Evolutionary conservation across 768 basidiomycete genomes (phyloP), one percentile per base, ranked within the genome.

Genomic region (Leccinum fibrillosum): DNA sequence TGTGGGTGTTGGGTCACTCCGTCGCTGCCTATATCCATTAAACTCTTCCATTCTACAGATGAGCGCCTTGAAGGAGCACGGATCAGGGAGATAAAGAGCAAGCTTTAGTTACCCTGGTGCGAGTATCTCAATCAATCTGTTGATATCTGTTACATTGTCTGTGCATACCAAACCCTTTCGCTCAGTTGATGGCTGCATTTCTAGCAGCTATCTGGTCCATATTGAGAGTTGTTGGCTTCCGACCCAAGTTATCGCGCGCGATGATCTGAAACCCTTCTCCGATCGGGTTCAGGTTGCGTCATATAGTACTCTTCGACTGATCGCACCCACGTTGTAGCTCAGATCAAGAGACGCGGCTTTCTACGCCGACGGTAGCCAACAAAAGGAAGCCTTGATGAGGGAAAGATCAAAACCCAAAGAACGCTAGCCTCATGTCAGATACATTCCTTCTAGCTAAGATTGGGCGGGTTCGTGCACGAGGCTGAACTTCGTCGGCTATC

Each of bases 1-100:
- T 97, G 94, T 96, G 69, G 76, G 92, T 68, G 12, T 54, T 39
- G 6, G 35, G 70, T 37, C 56, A 44, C n/a, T 17, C 10, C 4
- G 17, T 15, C 19, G 19, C 23, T 6, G 17, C 25, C 35, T 10
- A 39, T 55, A 34, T 30, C 53, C 48, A 21, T 32, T 28, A 49
- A 35, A 11, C 44, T 6, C n/a, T 56, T 52, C 55, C 62, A 60
- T 60, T 60, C 49, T 45, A 48, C 47, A 81, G 80, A 81, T 52
- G 77, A 80, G 63, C 72, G 66, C 35, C 74, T 82, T 66, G 72
- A 74, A 59, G 74, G 75, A 23, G 79, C 78, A 23, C 72, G 73
- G 51, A 67, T 82, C 55, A 75, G 66, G 66, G 74, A 73, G 54
- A 57, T 71, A 47, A 76, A 67, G 66, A 63, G 73, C 49, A 79